These are phyloP conservation scores for Polytrichum formosum DNA, from an alignment of 225 moss, liverwort and hornwort genomes.

Conservation along the genomic window DNA sequence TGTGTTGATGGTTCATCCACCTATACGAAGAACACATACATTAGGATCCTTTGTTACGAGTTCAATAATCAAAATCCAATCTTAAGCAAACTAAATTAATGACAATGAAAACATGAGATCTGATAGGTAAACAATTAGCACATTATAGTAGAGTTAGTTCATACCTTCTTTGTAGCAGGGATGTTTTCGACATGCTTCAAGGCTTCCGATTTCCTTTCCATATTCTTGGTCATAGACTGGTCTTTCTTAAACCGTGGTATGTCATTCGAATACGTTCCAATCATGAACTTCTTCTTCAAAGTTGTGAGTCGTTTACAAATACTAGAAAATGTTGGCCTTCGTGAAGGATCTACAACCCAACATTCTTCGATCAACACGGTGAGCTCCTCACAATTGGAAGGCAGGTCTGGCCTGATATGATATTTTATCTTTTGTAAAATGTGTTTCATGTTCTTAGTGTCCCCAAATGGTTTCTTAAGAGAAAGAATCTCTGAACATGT, in stretches of 20 bases:
- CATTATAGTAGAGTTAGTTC: no score
- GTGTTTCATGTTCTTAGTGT: background rate
- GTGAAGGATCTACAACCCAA: background rate
- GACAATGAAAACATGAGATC: background rate
- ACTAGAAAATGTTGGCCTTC: background rate
- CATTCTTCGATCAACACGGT: background rate
- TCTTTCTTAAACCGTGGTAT: no score
- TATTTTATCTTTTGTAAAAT: background rate
- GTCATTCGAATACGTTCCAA: background rate
- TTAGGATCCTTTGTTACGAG: background rate
- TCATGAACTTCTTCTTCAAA: background rate
- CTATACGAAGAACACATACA: background rate
- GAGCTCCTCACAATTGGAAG: background rate
- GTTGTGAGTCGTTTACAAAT: background rate
- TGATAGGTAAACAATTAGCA: no score
- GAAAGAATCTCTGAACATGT: background rate
- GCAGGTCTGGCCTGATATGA: background rate
- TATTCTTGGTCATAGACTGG: no score
- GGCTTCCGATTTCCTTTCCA: no score
- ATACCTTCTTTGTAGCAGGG: no score
- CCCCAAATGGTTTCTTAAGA: background rate
- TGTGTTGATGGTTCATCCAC: background rate
- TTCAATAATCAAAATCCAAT: background rate
- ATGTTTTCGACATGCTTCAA: no score
- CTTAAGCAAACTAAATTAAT: background rate